Percentiles rank a stretch among this genome's conserved stretches.
Conservation (phyloP, 164 flowering plant genomes). For the Umbilicus rupestris region DNA sequence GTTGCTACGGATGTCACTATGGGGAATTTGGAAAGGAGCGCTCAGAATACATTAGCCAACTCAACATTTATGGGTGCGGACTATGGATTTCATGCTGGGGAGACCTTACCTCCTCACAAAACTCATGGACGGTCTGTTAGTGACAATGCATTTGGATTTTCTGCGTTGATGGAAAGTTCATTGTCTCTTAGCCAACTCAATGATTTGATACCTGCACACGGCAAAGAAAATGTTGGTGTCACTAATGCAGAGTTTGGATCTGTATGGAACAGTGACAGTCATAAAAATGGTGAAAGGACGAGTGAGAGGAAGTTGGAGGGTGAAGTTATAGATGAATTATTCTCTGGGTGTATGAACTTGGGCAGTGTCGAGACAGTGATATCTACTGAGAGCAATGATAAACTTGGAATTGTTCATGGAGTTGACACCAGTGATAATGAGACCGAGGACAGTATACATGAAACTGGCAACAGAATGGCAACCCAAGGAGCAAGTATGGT, state of each 20-base stretch:
- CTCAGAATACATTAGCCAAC: constrained; percentile 23
- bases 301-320: constrained; percentile 76
- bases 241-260: constrained; percentile 39
- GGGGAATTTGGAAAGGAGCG: constrained; percentile 54
- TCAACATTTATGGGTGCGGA: constrained; percentile 18
- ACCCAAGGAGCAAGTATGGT: constrained; percentile 18
- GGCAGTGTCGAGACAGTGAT: constrained; percentile 64
- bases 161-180: constrained; percentile 39
- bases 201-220: constrained; percentile 19
- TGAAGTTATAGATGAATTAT: constrained; percentile 70
- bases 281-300: constrained; percentile 42
- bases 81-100: constrained; percentile 31
- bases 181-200: constrained; percentile 35
- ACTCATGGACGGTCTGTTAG: constrained; percentile 81
- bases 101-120: constrained; percentile 72
- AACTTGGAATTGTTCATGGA: constrained; percentile 34
- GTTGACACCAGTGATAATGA: constrained; percentile 86
- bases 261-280: constrained; percentile 44
- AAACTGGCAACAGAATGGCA: constrained; percentile 36
- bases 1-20: constrained; percentile 45
- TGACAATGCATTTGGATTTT: constrained; percentile 76
- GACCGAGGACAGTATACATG: constrained; percentile 75
- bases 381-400: constrained; percentile 55
- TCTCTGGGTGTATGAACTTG: constrained; percentile 80
- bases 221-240: constrained; percentile 27